Conservation (phyloP, 768 basidiomycete genomes). For the Daedaleopsis sinensis region DNA sequence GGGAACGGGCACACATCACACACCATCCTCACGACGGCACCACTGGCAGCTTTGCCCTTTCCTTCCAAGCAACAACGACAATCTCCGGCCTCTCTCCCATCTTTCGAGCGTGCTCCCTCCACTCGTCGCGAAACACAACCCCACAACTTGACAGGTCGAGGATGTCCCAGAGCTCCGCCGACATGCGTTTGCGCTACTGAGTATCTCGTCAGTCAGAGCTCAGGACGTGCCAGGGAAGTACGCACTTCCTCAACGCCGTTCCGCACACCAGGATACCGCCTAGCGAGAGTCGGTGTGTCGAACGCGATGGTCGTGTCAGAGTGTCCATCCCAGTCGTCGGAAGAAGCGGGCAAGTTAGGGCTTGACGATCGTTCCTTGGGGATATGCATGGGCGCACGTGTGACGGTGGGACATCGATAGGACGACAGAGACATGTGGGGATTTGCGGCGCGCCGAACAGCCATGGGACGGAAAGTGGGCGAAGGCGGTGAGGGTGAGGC, state of each 20-base stretch:
- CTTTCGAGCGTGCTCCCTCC: neutral
- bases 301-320: neutral
- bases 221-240: neutral
- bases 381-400: neutral
- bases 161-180: slow-evolving; percentile 26
- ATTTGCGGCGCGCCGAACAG: slow-evolving; percentile 3
- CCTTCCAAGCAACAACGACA: neutral
- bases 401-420: neutral
- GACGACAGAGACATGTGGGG: slow-evolving; percentile 4
- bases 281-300: slow-evolving; percentile 2
- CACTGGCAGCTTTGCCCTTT: neutral
- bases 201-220: neutral
- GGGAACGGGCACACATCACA: no score
- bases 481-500: neutral
- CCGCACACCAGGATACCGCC: slow-evolving; percentile 11
- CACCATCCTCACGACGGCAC: no score
- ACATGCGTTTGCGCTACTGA: slow-evolving; percentile 36
- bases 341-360: neutral
- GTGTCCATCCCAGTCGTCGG: neutral
- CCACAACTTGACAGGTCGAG: slow-evolving; percentile 34
- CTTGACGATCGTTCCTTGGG: neutral
- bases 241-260: slow-evolving; percentile 18
- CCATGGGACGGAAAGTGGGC: slow-evolving; percentile 5
- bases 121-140: slow-evolving; percentile 25
- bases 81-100: neutral